These are phyloP conservation scores for Nannizziopsis barbatae DNA, from an alignment of 2,329 filamentous ascomycete genomes.

Conservation along the genomic window DNA sequence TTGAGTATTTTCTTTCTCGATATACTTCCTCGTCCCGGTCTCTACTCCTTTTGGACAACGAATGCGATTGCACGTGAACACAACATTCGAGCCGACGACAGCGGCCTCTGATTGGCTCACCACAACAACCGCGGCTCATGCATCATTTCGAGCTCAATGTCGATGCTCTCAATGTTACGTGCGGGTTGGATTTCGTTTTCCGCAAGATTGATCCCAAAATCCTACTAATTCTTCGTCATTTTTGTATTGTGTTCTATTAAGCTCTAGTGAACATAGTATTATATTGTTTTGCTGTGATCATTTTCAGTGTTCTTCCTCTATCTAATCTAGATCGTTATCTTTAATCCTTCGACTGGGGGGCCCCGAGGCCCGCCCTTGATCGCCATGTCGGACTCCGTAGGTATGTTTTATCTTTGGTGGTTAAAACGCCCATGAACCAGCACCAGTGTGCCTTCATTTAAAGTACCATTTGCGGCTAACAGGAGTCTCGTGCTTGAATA, in stretches of 20 bases:
- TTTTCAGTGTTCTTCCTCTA: too few relatives aligned
- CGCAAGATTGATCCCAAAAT: too few relatives aligned
- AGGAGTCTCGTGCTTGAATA: not conserved
- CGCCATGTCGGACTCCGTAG: slow-evolving; percentile 38
- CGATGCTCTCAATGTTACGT: not conserved
- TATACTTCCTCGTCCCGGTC: too few relatives aligned
- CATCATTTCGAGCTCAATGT: not conserved
- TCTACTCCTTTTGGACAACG: too few relatives aligned
- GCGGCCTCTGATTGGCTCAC: slow-evolving; percentile 1
- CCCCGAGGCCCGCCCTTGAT: slow-evolving; percentile 14
- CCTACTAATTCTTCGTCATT: not conserved
- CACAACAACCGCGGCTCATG: slow-evolving; percentile 9
- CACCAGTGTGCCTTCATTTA: not conserved
- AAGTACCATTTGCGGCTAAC: not conserved
- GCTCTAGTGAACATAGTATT: too few relatives aligned
- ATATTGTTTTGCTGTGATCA: too few relatives aligned
- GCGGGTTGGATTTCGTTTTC: not conserved
- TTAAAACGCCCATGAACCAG: not conserved
- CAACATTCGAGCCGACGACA: not conserved
- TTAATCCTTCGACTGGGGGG: not conserved
- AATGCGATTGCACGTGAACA: slow-evolving; percentile 3
- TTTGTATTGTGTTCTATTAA: too few relatives aligned
- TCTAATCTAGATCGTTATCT: not conserved
- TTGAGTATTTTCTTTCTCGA: too few relatives aligned
- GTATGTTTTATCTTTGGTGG: slow-evolving; percentile 23